phyloP scores from a whole-genome alignment of 2,329 filamentous ascomycete species.

The Pestalotiopsis fici region DNA sequence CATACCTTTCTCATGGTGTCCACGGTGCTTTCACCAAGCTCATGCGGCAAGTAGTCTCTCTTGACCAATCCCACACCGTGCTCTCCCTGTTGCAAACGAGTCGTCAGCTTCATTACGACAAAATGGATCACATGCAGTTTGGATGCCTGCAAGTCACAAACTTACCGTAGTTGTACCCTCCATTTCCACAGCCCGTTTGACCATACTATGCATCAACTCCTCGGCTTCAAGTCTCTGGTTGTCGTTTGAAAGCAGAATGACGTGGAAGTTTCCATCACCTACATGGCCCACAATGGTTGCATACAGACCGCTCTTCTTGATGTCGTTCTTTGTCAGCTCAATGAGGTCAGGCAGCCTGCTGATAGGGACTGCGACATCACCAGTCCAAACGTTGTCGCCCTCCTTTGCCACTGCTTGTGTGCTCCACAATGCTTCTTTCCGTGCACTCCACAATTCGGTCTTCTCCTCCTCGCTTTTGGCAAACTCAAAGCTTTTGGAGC shows the following conservation, averaged over 20 bases:
- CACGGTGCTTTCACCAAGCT: constrained; percentile 73
- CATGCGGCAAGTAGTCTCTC: constrained; percentile 78
- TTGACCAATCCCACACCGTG: constrained; percentile 85
- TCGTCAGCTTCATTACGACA: constrained; percentile 10
- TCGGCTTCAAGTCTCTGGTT: constrained; percentile 67
- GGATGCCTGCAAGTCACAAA: not conserved
- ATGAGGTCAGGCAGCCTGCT: constrained; percentile 73
- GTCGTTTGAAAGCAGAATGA: constrained; percentile 64
- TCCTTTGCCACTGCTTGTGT: constrained; percentile 67
- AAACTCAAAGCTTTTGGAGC: constrained; percentile 75
- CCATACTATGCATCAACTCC: constrained; percentile 77
- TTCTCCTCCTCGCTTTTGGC: constrained; percentile 70
- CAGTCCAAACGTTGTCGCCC: constrained; percentile 80
- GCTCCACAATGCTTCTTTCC: constrained; percentile 84
- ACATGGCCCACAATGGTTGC: constrained; percentile 71
- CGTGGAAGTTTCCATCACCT: constrained; percentile 79
- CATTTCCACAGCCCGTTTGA: constrained; percentile 81
- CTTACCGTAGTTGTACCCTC: constrained; percentile 78
- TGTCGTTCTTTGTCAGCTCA: constrained; percentile 70
- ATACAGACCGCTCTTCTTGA: constrained; percentile 56
- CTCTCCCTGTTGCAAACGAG: constrained; percentile 56
- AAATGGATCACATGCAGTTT: not conserved
- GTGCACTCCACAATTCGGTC: constrained; percentile 77
- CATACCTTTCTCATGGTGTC: constrained; percentile 79
- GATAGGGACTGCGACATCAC: constrained; percentile 83